Percentiles rank a stretch among this genome's conserved stretches.
Evolutionary conservation across 2,329 filamentous ascomycete species (phyloP).

Genomic region (Neofusicoccum cordaticola): DNA sequence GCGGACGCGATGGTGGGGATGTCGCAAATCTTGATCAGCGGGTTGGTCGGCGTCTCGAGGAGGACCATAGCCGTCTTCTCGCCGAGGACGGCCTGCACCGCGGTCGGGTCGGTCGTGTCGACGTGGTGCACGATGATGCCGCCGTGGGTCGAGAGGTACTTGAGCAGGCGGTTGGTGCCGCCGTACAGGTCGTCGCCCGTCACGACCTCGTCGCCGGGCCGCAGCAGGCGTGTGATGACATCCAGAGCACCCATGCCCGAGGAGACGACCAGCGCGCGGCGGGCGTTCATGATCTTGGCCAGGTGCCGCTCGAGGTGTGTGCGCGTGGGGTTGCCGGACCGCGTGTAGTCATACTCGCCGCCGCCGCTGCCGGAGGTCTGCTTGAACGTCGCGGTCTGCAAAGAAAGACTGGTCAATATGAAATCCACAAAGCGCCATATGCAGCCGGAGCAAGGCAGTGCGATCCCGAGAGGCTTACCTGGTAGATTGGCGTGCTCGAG

Average conservation of each 20-base stretch:
- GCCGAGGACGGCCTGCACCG: slow-evolving; percentile 66
- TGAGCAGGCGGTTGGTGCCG: slow-evolving; percentile 88
- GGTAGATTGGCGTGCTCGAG: slow-evolving; percentile 95
- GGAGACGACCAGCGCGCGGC: slow-evolving; percentile 84
- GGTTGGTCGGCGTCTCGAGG: slow-evolving; percentile 95
- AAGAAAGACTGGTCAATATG: background rate
- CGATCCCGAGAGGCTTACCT: slow-evolving; percentile 46
- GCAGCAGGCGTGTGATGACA: slow-evolving; percentile 86
- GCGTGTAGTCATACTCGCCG: slow-evolving; percentile 94
- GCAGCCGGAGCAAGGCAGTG: no score
- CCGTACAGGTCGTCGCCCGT: slow-evolving; percentile 97
- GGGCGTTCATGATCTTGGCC: slow-evolving; percentile 98
- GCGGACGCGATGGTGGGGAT: slow-evolving; percentile 74
- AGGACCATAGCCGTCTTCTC: slow-evolving; percentile 92
- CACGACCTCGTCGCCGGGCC: slow-evolving; percentile 93
- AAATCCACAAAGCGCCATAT: background rate
- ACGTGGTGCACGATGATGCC: slow-evolving; percentile 95
- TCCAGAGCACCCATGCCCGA: slow-evolving; percentile 97
- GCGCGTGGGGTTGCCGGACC: slow-evolving; percentile 93
- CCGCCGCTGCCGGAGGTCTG: slow-evolving; percentile 80
- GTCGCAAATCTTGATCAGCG: slow-evolving; percentile 96
- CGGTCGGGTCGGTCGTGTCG: slow-evolving; percentile 78
- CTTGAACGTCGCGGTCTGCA: slow-evolving; percentile 90
- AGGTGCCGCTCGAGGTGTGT: slow-evolving; percentile 95
- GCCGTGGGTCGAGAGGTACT: slow-evolving; percentile 83